Percentiles rank a stretch among this genome's conserved stretches.
phyloP scores from a whole-genome alignment of 1,139 yeast genomes.

The Chernovozyma sophiae-reginae region DNA sequence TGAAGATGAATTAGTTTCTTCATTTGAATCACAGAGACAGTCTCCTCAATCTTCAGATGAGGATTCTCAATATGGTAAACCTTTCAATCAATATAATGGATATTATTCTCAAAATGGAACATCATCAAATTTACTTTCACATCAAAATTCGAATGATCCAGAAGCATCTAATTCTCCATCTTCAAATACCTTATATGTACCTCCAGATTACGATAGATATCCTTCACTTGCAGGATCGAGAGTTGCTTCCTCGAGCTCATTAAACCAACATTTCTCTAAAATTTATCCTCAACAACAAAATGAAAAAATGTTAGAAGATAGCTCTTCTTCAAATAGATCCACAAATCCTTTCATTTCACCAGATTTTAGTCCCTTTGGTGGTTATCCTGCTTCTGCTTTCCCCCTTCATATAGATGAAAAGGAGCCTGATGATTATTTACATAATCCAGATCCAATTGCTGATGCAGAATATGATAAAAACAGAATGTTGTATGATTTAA shows the following conservation, averaged over 20 bases:
- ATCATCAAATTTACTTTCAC: constrained; percentile 34
- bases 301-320: not conserved
- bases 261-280: constrained; percentile 24
- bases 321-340: not conserved
- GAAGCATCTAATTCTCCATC: constrained; percentile 5
- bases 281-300: not conserved
- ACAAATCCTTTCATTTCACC: constrained; percentile 6
- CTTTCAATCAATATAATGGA: constrained; percentile 42
- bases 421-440: constrained; percentile 28
- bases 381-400: constrained; percentile 27
- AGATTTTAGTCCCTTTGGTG: constrained; percentile 27
- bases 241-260: constrained; percentile 42
- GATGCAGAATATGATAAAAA: constrained; percentile 28
- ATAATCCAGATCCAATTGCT: constrained; percentile 29
- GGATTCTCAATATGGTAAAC: constrained; percentile 32
- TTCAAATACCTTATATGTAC: constrained; percentile 26
- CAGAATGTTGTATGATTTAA: constrained; percentile 22
- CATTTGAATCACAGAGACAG: constrained; percentile 12
- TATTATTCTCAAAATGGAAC: constrained; percentile 43
- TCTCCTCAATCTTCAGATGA: constrained; percentile 14
- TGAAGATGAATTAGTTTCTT: constrained; percentile 9
- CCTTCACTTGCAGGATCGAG: constrained; percentile 51
- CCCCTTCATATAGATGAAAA: constrained; percentile 28
- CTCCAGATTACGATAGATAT: constrained; percentile 56
- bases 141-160: constrained; percentile 16